Conservation (phyloP, 805 yeast genomes). For the Kazachstania kunashirensis region DNA sequence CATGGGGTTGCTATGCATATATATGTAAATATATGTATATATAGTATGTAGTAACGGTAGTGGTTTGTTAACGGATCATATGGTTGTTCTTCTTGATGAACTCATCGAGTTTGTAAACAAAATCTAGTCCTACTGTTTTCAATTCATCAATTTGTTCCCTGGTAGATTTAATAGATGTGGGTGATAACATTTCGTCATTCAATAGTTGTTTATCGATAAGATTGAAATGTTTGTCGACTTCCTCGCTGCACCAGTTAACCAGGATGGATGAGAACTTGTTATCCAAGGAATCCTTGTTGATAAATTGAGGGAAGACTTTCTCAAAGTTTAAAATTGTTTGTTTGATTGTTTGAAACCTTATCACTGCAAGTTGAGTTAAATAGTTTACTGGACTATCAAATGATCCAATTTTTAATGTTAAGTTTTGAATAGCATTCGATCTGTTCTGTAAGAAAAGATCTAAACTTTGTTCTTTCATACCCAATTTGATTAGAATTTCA, state of each 20-base stretch:
- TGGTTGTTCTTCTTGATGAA: conserved; percentile 21
- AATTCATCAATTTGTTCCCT: conserved; percentile 53
- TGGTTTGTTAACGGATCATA: conserved; percentile 7
- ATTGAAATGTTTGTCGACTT: conserved; percentile 48
- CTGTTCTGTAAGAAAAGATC: conserved; percentile 41
- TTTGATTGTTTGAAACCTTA: conserved; percentile 50
- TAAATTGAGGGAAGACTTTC: conserved; percentile 35
- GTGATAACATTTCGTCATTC: conserved; percentile 46
- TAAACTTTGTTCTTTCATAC: conserved; percentile 40
- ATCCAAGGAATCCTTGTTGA: conserved; percentile 11
- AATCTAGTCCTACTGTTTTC: conserved; percentile 58
- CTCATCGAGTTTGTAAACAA: conserved; percentile 54
- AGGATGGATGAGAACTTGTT: conserved; percentile 42
- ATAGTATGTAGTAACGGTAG: no score
- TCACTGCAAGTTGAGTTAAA: conserved; percentile 51
- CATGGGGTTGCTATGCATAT: neutral
- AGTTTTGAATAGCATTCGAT: conserved; percentile 36
- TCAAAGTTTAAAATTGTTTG: conserved; percentile 48
- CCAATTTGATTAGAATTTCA: conserved; percentile 32
- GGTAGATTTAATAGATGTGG: conserved; percentile 46
- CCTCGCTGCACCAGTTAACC: conserved; percentile 69
- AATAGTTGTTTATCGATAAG: conserved; percentile 58
- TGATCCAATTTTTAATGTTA: conserved; percentile 38
- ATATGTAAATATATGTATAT: neutral
- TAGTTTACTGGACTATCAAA: conserved; percentile 49